Evolutionary conservation across 345 rosid species (phyloP).

Genomic region (Ricinus communis): DNA sequence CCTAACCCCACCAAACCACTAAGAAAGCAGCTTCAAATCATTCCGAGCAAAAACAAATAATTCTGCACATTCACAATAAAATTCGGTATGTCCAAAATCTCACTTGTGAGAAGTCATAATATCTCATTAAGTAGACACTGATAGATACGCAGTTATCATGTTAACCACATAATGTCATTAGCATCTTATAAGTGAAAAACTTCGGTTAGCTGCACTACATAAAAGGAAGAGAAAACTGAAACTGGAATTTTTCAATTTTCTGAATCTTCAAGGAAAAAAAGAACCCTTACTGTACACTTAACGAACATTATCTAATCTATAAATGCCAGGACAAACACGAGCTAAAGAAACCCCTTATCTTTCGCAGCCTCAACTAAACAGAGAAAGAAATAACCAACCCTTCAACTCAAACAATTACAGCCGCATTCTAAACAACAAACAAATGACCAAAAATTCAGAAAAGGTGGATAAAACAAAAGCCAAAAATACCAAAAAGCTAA

Average conservation of each 20-base stretch:
- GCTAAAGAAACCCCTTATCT: too few relatives aligned
- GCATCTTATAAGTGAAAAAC: not conserved
- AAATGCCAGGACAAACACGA: too few relatives aligned
- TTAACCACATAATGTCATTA: too few relatives aligned
- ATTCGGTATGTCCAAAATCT: not conserved
- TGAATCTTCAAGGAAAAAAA: not conserved
- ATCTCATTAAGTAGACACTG: not conserved
- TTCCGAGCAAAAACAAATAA: not conserved
- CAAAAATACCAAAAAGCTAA: not conserved
- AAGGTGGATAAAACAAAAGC: not conserved
- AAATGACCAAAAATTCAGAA: too few relatives aligned
- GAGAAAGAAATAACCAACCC: too few relatives aligned
- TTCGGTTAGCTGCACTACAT: not conserved
- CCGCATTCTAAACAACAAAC: too few relatives aligned
- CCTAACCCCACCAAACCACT: not conserved
- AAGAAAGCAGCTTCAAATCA: slow-evolving; percentile 4
- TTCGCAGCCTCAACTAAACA: too few relatives aligned
- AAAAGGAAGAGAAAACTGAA: not conserved
- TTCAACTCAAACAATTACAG: too few relatives aligned
- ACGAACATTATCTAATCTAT: too few relatives aligned
- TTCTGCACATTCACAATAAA: not conserved
- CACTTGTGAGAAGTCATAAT: not conserved
- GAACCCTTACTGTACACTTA: too few relatives aligned
- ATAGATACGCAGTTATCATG: not conserved
- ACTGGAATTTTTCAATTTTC: not conserved